Percentiles rank a stretch among this genome's conserved stretches.
phyloP scores from a whole-genome alignment of 371 early-diverging fungal species.

The Batrachochytrium dendrobatidis region DNA sequence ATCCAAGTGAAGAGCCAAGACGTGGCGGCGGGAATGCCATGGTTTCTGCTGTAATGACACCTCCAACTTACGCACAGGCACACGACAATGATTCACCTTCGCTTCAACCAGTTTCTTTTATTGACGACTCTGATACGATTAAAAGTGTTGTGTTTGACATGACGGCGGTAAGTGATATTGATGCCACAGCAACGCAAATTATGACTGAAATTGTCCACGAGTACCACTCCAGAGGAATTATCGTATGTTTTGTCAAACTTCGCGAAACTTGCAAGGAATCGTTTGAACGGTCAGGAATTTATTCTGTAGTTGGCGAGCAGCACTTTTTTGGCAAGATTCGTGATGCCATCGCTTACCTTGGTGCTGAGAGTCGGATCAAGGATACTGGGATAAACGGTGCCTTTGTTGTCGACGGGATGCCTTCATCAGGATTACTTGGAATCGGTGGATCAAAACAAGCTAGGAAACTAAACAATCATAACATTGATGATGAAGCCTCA shows the following conservation, averaged over 20 bases:
- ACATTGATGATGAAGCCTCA: too few species aligned
- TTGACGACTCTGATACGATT: conserved; percentile 38
- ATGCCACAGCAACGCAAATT: conserved; percentile 66
- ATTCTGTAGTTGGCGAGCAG: conserved; percentile 53
- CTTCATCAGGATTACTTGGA: too few species aligned
- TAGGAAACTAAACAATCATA: too few species aligned
- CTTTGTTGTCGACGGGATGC: too few species aligned
- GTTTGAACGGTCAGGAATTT: conserved; percentile 64
- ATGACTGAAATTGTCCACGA: conserved; percentile 79
- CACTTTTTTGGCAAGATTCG: conserved; percentile 57
- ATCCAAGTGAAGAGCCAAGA: conserved; percentile 72
- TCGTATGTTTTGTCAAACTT: conserved; percentile 78
- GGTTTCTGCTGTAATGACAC: conserved; percentile 23
- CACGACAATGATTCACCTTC: too few species aligned
- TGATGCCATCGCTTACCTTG: conserved; percentile 50
- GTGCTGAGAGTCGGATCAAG: conserved; percentile 2
- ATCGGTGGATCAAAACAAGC: too few species aligned
- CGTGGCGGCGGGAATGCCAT: conserved; percentile 9
- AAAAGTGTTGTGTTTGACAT: conserved; percentile 18
- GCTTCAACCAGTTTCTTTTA: not conserved
- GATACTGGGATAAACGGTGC: too few species aligned
- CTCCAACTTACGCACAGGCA: not conserved
- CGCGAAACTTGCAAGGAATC: conserved; percentile 54
- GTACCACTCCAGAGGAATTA: conserved; percentile 65
- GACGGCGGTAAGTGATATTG: conserved; percentile 10